Evolutionary conservation across 2,329 filamentous ascomycete species (phyloP).

Genomic region (Fusarium subtropicale): DNA sequence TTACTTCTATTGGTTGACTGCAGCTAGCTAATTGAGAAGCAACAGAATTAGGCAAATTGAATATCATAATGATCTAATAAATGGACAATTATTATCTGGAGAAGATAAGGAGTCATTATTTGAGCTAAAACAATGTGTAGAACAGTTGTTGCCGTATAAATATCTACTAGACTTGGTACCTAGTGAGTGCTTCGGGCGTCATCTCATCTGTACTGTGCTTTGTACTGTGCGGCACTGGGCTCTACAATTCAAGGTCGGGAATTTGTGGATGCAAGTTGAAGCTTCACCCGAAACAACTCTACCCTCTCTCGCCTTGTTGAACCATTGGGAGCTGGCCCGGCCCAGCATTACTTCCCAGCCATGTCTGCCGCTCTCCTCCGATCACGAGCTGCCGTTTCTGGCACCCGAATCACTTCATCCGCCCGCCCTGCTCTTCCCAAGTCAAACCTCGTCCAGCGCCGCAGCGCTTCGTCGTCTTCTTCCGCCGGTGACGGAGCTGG

Average conservation of each 20-base stretch:
- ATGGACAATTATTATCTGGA: background rate
- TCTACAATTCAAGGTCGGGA: constrained; percentile 37
- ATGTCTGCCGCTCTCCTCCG: constrained; percentile 46
- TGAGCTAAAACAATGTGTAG: background rate
- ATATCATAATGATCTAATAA: background rate
- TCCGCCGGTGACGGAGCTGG: constrained; percentile 47
- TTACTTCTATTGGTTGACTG: background rate
- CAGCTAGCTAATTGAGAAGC: background rate
- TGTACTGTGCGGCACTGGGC: constrained; percentile 41
- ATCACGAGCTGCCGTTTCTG: constrained; percentile 40
- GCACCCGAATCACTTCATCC: constrained; percentile 34
- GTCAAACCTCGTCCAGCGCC: constrained; percentile 42
- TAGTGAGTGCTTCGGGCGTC: background rate
- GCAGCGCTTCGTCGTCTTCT: constrained; percentile 53
- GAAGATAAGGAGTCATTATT: rapidly evolving
- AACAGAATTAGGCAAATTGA: no score
- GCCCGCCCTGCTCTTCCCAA: constrained; percentile 37
- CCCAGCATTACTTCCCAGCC: constrained; percentile 44
- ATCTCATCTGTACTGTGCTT: constrained; percentile 25
- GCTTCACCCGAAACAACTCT: constrained; percentile 45
- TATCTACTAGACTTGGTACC: background rate
- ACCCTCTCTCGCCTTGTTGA: constrained; percentile 40
- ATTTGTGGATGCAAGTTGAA: constrained; percentile 44
- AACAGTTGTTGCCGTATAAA: background rate
- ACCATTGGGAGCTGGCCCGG: constrained; percentile 49